A percentile compares a stretch with the other conserved stretches of the same genome.
Evolutionary conservation across 106 monocot species (phyloP).

Genomic region (Acanthochlamys bracteata): DNA sequence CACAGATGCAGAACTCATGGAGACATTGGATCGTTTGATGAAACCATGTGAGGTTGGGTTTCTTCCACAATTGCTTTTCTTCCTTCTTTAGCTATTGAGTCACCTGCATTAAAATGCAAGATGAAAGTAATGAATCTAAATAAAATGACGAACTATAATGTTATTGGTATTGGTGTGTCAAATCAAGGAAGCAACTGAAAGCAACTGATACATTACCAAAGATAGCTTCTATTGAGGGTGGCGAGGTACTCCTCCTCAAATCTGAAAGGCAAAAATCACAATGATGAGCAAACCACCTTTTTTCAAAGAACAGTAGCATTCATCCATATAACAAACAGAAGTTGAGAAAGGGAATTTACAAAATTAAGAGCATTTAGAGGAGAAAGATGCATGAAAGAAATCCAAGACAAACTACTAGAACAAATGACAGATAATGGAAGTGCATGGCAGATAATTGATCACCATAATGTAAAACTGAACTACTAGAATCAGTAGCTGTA

Average conservation of each 20-base stretch:
- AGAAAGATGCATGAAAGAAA: not conserved
- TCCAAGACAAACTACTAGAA: too few species aligned
- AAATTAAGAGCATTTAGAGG: not conserved
- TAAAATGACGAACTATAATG: not conserved
- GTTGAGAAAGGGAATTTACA: not conserved
- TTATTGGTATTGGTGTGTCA: too few species aligned
- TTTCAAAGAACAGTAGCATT: too few species aligned
- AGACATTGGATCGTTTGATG: conserved; percentile 35
- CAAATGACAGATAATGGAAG: too few species aligned
- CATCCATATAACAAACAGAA: not conserved
- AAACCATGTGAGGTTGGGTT: conserved; percentile 22
- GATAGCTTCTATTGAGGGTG: conserved; percentile 42
- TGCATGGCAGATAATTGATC: too few species aligned
- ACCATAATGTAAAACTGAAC: too few species aligned
- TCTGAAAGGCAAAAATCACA: conserved; percentile 20
- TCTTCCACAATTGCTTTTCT: conserved; percentile 18
- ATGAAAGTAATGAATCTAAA: not conserved
- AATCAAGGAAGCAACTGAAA: not conserved
- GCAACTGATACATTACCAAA: conserved; percentile 24
- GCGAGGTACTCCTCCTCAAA: conserved; percentile 34
- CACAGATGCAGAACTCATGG: conserved; percentile 12
- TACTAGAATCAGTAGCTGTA: too few species aligned
- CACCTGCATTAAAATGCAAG: conserved; percentile 8
- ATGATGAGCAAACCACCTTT: not conserved
- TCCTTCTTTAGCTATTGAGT: conserved; percentile 8